Percentiles rank a stretch among this genome's conserved stretches.
These are phyloP conservation scores for Botryotinia convoluta DNA, from an alignment of 2,329 filamentous ascomycete species.

Conservation along the genomic window DNA sequence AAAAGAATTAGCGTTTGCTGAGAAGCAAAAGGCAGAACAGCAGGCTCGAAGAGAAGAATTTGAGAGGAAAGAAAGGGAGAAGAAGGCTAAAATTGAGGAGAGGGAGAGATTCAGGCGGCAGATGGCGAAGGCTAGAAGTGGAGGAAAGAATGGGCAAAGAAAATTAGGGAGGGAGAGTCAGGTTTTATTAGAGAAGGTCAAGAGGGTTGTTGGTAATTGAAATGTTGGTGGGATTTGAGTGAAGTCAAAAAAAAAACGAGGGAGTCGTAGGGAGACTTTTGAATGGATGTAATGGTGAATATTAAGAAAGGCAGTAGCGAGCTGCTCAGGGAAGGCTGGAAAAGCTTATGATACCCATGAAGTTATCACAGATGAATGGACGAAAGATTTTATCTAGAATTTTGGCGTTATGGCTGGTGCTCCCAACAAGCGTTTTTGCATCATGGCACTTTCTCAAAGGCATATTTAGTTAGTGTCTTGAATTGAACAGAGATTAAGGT, in stretches of 20 bases:
- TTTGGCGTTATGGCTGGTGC: slow-evolving; percentile 1
- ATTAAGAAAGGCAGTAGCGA: background rate
- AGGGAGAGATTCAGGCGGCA: slow-evolving; percentile 47
- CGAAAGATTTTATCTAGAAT: background rate
- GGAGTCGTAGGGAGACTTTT: background rate
- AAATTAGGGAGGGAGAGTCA: slow-evolving; percentile 68
- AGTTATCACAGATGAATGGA: slow-evolving; percentile 7
- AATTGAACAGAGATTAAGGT: background rate
- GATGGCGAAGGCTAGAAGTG: slow-evolving; percentile 49
- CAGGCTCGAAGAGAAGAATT: slow-evolving; percentile 48
- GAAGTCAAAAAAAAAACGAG: background rate
- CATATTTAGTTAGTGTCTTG: background rate
- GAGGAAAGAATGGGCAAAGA: slow-evolving; percentile 63
- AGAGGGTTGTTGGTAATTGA: slow-evolving; percentile 43
- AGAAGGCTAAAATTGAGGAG: slow-evolving; percentile 59
- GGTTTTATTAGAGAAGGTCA: slow-evolving; percentile 62
- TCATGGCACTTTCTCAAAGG: background rate
- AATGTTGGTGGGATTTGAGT: background rate
- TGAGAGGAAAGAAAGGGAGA: slow-evolving; percentile 53
- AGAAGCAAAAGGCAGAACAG: slow-evolving; percentile 52
- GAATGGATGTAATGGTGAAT: background rate
- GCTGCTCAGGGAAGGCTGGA: background rate
- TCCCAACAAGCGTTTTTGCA: slow-evolving; percentile 11
- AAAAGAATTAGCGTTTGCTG: slow-evolving; percentile 42
- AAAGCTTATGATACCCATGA: slow-evolving; percentile 20